A percentile compares a stretch with the other conserved stretches of the same genome.
These are phyloP conservation scores for Spirogloea muscicola DNA, from an alignment of 139 green algal species.

Conservation along the genomic window DNA sequence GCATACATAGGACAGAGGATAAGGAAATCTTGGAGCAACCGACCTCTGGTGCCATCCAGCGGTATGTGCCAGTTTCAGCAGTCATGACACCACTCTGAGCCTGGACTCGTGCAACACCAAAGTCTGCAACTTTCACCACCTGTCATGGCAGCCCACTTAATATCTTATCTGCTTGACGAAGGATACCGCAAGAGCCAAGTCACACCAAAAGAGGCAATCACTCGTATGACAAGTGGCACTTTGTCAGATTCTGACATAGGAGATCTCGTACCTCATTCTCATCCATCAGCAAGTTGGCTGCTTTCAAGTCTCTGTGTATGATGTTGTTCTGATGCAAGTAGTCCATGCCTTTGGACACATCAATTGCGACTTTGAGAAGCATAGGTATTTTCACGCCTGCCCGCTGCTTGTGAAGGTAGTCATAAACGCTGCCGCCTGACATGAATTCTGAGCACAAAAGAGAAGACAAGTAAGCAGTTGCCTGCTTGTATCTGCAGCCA, in stretches of 20 bases:
- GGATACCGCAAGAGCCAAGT: too few species aligned
- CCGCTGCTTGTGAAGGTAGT: slow-evolving; percentile 75
- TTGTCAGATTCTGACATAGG: neutral
- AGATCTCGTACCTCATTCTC: slow-evolving; percentile 66
- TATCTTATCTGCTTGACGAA: too few species aligned
- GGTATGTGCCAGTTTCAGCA: slow-evolving; percentile 97
- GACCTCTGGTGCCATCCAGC: slow-evolving; percentile 98
- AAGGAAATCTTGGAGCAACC: too few species aligned
- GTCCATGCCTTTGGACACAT: slow-evolving; percentile 91
- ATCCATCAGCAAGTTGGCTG: slow-evolving; percentile 96
- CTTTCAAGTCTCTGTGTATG: slow-evolving; percentile 87
- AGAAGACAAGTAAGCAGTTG: slow-evolving; percentile 29
- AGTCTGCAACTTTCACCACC: slow-evolving; percentile 81
- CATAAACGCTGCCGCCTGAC: slow-evolving; percentile 86
- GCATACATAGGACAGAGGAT: too few species aligned
- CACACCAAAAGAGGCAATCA: neutral
- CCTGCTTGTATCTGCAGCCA: neutral
- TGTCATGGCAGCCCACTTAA: slow-evolving; percentile 1
- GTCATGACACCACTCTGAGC: slow-evolving; percentile 85
- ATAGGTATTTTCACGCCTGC: slow-evolving; percentile 57
- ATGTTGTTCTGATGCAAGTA: slow-evolving; percentile 99
- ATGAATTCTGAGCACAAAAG: slow-evolving; percentile 79
- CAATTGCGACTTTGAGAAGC: slow-evolving; percentile 75
- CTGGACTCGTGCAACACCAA: slow-evolving; percentile 92
- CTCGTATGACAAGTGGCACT: neutral